Base-by-base conservation (phyloP, 257 asterid genomes). In the Lithospermum erythrorhizon region DNA sequence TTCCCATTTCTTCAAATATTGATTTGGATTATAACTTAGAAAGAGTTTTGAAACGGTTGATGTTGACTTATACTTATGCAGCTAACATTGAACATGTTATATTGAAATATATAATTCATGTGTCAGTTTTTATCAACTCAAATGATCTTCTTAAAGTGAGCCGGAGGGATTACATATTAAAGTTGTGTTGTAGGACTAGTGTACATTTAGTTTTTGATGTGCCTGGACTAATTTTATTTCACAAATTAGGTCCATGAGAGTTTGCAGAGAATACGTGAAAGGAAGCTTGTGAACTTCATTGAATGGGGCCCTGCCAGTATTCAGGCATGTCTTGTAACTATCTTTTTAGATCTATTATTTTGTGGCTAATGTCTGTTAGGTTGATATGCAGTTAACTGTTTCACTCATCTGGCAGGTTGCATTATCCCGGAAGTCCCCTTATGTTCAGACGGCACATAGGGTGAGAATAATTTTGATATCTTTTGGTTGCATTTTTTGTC, bases 271-370 rank as follows among this genome's bases (percentile, higher is more conserved):
- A 93, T 93, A 61, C 89, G 99, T 20, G 99, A 93, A 78, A 83
- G 99, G 55, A 93, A 89, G 75, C 95, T 89, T 61, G 99, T 93
- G 52, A 93, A 89, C 73, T 93, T 93, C 75, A 93, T 93, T 71
- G 99, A 93, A 65, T 93, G 99, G 99, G 99, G 99, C 47, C 99
- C 99, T 62, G 97, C 97, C 58, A 93, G 99, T 86, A 93, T 93
- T 63, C 98, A 91, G 95, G 98, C 47, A 75, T 65, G 79, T 66
- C 61, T 58, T 35, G 5, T 32, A 58, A 47, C 45, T 61, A 48
- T 63, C 53, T 53, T 37, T 23, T 65, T 41, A 2, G 37, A 3
- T 75, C 62, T 55, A 7, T n/a, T 48, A 51, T 32, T 57, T 58
- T 59, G 23, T 61, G 27, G 59, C 59, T 66, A 56, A 56, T 60